A percentile compares a stretch with the other conserved stretches of the same genome.
Conservation (phyloP, 306 rosid species). For the Datisca glomerata region DNA sequence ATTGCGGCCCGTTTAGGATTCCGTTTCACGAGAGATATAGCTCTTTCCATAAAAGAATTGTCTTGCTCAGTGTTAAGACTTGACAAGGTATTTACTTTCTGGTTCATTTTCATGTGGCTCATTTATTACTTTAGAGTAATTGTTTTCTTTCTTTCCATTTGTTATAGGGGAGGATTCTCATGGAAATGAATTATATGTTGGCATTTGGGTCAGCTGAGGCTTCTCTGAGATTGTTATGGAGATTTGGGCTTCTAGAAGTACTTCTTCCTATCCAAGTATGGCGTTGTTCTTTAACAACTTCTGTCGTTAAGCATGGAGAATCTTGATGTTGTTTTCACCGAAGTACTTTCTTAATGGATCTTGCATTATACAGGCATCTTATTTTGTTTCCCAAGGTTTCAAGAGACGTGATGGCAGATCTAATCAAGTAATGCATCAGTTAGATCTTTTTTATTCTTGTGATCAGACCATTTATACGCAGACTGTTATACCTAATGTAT, state of each 20-base stretch:
- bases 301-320: neutral
- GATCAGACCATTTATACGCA: too few relatives aligned
- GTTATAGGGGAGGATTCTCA: slow-evolving; percentile 21
- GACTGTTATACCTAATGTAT: too few relatives aligned
- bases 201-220: slow-evolving; percentile 34
- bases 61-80: slow-evolving; percentile 21
- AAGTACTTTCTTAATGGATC: slow-evolving; percentile 1
- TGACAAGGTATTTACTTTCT: slow-evolving; percentile 18
- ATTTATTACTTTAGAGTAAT: neutral
- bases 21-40: slow-evolving; percentile 19
- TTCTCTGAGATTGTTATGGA: slow-evolving; percentile 28
- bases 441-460: too few relatives aligned
- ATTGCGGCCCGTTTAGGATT: slow-evolving; percentile 27
- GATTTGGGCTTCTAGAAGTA: slow-evolving; percentile 24
- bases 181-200: slow-evolving; percentile 33
- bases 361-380: slow-evolving; percentile 22
- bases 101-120: neutral
- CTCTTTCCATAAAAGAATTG: slow-evolving; percentile 21
- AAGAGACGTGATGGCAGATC: slow-evolving; percentile 23
- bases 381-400: slow-evolving; percentile 30
- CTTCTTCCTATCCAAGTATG: slow-evolving; percentile 28
- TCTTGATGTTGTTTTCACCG: neutral
- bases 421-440: too few relatives aligned
- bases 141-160: slow-evolving; percentile 6
- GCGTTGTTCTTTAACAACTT: neutral